A percentile compares a stretch with the other conserved stretches of the same genome.
These are phyloP conservation scores for Botrytis hyacinthi DNA, from an alignment of 2,329 filamentous ascomycete genomes.

Conservation along the genomic window DNA sequence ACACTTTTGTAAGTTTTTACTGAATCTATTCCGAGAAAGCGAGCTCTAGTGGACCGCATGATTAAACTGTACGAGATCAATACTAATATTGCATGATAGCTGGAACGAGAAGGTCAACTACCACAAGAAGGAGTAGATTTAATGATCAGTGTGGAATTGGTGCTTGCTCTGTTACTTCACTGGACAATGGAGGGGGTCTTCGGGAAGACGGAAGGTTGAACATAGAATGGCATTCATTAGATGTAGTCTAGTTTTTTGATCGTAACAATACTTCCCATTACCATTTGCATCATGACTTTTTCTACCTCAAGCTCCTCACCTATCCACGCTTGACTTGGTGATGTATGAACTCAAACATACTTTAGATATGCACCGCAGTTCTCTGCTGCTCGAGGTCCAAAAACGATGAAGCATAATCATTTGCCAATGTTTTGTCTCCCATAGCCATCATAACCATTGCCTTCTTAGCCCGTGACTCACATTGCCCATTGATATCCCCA, in stretches of 20 bases:
- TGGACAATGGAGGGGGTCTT: not conserved
- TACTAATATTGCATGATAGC: constrained; percentile 47
- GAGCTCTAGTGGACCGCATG: not conserved
- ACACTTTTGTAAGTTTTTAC: constrained; percentile 62
- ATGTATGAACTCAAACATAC: not conserved
- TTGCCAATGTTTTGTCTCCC: constrained; percentile 54
- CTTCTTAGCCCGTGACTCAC: constrained; percentile 65
- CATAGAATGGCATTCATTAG: constrained; percentile 21
- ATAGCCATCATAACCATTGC: constrained; percentile 59
- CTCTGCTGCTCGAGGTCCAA: constrained; percentile 48
- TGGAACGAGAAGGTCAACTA: constrained; percentile 97
- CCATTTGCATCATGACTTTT: constrained; percentile 29
- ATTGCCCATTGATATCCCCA: constrained; percentile 58
- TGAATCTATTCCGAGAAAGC: constrained; percentile 2
- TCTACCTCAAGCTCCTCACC: constrained; percentile 1
- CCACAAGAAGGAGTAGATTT: constrained; percentile 60
- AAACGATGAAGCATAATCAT: constrained; percentile 55
- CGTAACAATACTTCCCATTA: constrained; percentile 17
- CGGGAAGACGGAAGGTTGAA: constrained; percentile 2
- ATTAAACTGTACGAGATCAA: not conserved
- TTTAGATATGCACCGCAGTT: constrained; percentile 24
- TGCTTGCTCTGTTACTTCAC: constrained; percentile 8
- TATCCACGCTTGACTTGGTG: not conserved
- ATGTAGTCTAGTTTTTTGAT: constrained; percentile 21
- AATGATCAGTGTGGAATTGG: not conserved